Conservation (phyloP, 805 yeast genomes). For the Sungouiozyma intestinalis region DNA sequence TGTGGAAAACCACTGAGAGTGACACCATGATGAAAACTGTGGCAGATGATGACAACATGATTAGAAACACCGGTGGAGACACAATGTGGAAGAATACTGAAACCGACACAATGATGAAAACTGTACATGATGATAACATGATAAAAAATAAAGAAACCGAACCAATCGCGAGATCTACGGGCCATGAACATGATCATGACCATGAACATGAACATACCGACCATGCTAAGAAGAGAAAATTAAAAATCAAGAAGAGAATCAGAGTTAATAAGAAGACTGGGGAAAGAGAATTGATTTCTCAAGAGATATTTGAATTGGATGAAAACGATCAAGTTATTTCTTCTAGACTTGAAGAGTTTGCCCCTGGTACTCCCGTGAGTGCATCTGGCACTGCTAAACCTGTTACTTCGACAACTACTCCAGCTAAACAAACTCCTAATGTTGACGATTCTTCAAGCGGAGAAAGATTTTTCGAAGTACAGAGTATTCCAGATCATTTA, state of each 20-base stretch:
- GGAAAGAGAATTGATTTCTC: constrained; percentile 30
- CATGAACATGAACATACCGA: no score
- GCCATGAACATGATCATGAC: no score
- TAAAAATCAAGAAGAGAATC: constrained; percentile 31
- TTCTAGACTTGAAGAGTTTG: constrained; percentile 1
- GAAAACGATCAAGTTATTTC: constrained; percentile 6
- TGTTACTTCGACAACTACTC: neutral
- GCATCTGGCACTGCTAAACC: neutral
- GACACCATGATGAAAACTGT: neutral
- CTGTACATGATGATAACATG: neutral
- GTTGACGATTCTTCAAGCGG: neutral
- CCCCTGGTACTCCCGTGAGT: neutral
- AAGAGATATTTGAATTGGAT: constrained; percentile 17
- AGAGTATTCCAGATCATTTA: neutral
- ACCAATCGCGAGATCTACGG: neutral
- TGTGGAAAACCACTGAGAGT: neutral
- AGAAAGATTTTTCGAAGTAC: neutral
- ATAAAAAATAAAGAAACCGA: neutral
- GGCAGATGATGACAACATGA: neutral
- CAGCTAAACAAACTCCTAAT: neutral
- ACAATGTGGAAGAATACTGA: neutral
- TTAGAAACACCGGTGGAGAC: neutral
- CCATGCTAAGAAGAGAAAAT: constrained; percentile 11
- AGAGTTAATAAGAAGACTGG: constrained; percentile 34
- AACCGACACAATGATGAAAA: neutral